phyloP scores from a whole-genome alignment of 345 rosid genomes.

The Reutealis trisperma region DNA sequence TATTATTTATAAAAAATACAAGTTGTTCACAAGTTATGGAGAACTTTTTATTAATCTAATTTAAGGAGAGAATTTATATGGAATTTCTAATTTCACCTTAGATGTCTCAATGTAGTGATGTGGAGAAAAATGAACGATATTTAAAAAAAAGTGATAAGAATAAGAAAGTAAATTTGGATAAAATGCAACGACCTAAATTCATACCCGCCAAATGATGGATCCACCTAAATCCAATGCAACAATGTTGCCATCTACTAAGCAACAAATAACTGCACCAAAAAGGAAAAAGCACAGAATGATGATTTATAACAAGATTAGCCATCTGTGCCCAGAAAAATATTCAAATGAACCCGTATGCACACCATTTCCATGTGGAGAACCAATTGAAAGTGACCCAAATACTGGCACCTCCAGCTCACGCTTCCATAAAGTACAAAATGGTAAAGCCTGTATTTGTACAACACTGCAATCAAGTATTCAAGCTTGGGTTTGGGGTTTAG shows the following conservation, averaged over 20 bases:
- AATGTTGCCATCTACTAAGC: constrained; percentile 86
- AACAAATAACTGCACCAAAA: constrained; percentile 71
- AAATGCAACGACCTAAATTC: constrained; percentile 4
- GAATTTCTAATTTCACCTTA: background rate
- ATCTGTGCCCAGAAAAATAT: background rate
- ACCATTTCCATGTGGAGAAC: constrained; percentile 55
- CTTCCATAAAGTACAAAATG: constrained; percentile 68
- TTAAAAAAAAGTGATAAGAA: background rate
- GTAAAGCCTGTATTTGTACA: no score
- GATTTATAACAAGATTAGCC: background rate
- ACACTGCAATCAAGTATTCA: no score
- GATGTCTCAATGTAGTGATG: background rate
- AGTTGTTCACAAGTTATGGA: background rate
- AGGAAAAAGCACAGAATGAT: background rate
- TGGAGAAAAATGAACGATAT: no score
- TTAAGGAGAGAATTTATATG: background rate
- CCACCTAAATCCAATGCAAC: constrained; percentile 59
- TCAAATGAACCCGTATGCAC: constrained; percentile 7
- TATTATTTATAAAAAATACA: background rate
- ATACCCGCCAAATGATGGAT: constrained; percentile 79
- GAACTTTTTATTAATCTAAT: background rate
- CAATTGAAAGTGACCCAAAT: constrained; percentile 73
- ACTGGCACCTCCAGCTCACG: constrained; percentile 73
- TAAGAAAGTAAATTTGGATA: background rate
- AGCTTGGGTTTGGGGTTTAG: background rate